Evolutionary conservation across 257 asterid species (phyloP).

Genomic region (Scutellaria baicalensis): DNA sequence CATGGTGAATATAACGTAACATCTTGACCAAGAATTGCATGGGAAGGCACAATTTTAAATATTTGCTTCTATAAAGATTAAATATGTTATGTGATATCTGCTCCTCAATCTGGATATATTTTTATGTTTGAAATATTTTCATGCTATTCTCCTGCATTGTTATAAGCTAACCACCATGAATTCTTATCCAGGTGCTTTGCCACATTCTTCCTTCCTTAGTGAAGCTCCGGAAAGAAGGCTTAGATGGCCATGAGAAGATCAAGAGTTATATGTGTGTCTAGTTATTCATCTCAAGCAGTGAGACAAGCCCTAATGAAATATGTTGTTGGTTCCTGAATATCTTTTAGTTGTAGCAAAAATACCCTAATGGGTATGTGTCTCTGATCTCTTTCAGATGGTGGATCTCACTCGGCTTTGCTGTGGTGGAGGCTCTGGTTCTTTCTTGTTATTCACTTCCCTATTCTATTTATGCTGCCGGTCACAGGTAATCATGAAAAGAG

Average conservation of each 20-base stretch:
- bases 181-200: constrained; percentile 66
- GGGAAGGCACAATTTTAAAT: not conserved
- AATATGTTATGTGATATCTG: not conserved
- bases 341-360: not conserved
- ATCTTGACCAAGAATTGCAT: not conserved
- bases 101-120: not conserved
- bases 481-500: constrained; percentile 49
- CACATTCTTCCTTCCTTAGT: constrained; percentile 81
- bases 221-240: constrained; percentile 98
- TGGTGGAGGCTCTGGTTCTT: constrained; percentile 68
- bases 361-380: constrained; percentile 13
- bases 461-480: constrained; percentile 84
- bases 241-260: constrained; percentile 98
- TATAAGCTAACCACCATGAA: constrained; percentile 1
- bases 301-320: constrained; percentile 39
- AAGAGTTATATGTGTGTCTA: constrained; percentile 99
- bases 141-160: not conserved
- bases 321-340: constrained; percentile 1
- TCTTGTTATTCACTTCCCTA: constrained; percentile 86
- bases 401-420: constrained; percentile 90
- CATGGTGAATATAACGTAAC: not conserved
- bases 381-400: constrained; percentile 76
- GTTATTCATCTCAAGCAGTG: constrained; percentile 72
- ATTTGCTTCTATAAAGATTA: not conserved
- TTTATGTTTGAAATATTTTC: not conserved